Percentiles rank a stretch among this genome's conserved stretches.
phyloP scores from a whole-genome alignment of 345 rosid genomes.

The Citrus medica region DNA sequence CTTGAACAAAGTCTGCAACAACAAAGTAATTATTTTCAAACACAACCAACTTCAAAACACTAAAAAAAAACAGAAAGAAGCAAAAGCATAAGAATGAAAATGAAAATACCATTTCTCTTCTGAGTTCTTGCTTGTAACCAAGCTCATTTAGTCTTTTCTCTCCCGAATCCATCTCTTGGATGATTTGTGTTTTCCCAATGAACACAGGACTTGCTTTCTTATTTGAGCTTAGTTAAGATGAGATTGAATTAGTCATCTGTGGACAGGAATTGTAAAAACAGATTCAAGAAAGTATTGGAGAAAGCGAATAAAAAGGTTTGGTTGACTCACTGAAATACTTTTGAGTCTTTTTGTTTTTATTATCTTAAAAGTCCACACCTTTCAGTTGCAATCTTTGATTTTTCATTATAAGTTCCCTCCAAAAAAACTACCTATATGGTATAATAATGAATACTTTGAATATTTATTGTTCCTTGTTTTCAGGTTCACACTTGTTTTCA shows the following conservation, averaged over 20 bases:
- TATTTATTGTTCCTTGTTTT: not conserved
- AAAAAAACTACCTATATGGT: not conserved
- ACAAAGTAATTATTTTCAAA: not conserved
- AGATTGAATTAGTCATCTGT: not conserved
- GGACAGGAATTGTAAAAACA: not conserved
- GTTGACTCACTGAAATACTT: not conserved
- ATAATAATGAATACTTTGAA: too few species aligned
- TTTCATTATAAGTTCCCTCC: not conserved
- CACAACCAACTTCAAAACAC: not conserved
- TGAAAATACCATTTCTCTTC: constrained; percentile 52
- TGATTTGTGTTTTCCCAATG: not conserved
- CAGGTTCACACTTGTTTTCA: not conserved
- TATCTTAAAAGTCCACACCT: not conserved
- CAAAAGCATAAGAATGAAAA: not conserved
- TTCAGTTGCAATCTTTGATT: constrained; percentile 9
- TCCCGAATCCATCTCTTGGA: constrained; percentile 51
- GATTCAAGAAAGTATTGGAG: not conserved
- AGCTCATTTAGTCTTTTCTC: constrained; percentile 63
- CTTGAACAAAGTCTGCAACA: constrained; percentile 52
- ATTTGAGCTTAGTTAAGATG: not conserved
- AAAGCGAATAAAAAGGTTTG: not conserved
- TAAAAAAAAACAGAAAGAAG: not conserved
- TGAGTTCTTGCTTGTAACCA: constrained; percentile 61
- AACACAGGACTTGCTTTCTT: not conserved
- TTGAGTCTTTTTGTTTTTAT: not conserved